Base-by-base conservation (phyloP, 139 green algal species). In the Auxenochlorella pyrenoidosa region DNA sequence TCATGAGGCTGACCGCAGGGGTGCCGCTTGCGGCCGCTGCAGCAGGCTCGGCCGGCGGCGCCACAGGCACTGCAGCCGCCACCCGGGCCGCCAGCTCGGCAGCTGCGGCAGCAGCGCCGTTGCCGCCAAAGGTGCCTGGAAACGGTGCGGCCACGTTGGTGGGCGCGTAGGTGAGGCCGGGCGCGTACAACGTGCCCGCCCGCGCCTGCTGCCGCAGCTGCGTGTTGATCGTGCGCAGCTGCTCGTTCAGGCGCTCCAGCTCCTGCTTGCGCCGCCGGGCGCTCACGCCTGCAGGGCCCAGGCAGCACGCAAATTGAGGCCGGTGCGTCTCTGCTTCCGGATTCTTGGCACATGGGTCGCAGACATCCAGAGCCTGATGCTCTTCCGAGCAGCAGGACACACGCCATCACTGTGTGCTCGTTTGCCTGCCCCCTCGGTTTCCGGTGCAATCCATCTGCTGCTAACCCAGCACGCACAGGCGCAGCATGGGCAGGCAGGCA, bases 221-320 rank as follows among this genome's bases (percentile, higher is more conserved):
- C 81, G 96, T 88, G 92, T 99, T 99, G 92, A 99, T 98, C 76
- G 95, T 96, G 38, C 96, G 90, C 68, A 97, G 91, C 92, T 98
- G 95, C 85, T 98, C 96, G 87, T 98, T 99, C 30, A 99, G 92
- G 2, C 90, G 91, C 90, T 99, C 95, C 58, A 98, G 47, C 91
- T 98, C 96, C 30, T 92, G 87, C 93, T 98, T 98, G 44, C 96
- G 92, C 82, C 95, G 91, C 12, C 95, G 89, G 1, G 96, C 94
- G 28, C 93, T 91, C 22, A 98, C 82, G 30, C 96, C 95, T 93
- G 88, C 83, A 80, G 43, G 22, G 54, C 54, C 16, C 2, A 13
- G 54, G 54, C 2, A 24, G 63, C 24, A 82, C 18, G 32, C 32
- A 58, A 79, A 26, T 8, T 6, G 60, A 68, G 60, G 60, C 24